Conservation (phyloP, 108 stramenopile genomes). For the Pseudonitzschia multistriata region DNA sequence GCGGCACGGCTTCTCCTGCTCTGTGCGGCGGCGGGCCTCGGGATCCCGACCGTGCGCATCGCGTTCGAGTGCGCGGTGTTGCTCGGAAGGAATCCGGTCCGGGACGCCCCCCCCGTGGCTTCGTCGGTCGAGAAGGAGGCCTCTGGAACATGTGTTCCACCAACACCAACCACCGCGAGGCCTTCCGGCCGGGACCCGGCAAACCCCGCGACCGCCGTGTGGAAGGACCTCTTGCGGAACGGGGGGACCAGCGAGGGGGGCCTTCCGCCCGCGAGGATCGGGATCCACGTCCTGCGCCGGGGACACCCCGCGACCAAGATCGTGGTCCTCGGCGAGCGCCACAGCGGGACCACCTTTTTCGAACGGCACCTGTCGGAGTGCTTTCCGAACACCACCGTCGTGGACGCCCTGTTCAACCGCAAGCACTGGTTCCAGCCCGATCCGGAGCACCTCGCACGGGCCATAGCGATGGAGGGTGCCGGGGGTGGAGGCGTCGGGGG, state of each 20-base stretch:
- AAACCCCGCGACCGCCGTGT: background rate
- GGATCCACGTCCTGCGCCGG: slow-evolving; percentile 8
- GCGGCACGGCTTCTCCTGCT: no score
- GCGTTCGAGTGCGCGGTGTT: no score
- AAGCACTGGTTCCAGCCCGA: slow-evolving; percentile 38
- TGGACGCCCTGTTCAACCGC: slow-evolving; percentile 17
- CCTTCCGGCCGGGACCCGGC: background rate
- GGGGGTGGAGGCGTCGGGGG: background rate
- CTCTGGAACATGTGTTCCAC: no score
- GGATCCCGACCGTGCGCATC: no score
- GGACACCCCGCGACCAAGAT: slow-evolving; percentile 12
- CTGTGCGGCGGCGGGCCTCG: no score
- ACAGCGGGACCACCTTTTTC: slow-evolving; percentile 34
- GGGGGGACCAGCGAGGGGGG: no score
- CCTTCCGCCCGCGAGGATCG: background rate
- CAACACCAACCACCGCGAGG: background rate
- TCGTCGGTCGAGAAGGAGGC: no score
- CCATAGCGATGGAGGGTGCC: background rate
- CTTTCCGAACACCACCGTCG: slow-evolving; percentile 19
- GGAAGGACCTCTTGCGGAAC: background rate
- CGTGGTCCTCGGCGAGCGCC: slow-evolving; percentile 32
- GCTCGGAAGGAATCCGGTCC: no score
- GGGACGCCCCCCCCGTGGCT: no score
- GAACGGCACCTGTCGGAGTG: slow-evolving; percentile 18
- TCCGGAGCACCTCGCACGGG: slow-evolving; percentile 15